Conservation (phyloP, 106 monocot genomes). For the Hemerocallis citrina region DNA sequence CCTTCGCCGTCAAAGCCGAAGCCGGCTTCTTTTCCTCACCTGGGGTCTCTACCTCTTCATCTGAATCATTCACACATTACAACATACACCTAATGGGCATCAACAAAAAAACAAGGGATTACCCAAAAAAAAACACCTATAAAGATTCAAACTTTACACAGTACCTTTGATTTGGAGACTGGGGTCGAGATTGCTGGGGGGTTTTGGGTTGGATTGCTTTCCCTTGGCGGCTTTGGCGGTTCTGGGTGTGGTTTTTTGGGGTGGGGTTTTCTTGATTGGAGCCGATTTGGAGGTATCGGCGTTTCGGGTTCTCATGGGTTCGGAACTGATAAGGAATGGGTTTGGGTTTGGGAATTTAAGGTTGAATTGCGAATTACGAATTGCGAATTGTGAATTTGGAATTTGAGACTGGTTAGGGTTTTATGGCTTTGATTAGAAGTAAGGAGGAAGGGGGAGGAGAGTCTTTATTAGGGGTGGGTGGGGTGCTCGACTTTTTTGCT, state of each 20-base stretch:
- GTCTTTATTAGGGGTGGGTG: too few relatives aligned
- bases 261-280: constrained; percentile 15
- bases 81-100: not conserved
- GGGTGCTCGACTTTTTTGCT: too few relatives aligned
- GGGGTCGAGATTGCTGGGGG: constrained; percentile 2
- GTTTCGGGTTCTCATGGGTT: constrained; percentile 25
- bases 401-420: too few relatives aligned
- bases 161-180: constrained; percentile 16
- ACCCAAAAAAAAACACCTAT: not conserved
- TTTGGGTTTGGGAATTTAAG: too few relatives aligned
- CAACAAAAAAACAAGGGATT: not conserved
- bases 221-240: constrained; percentile 7
- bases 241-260: not conserved
- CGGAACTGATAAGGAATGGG: too few relatives aligned
- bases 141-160: not conserved
- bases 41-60: not conserved
- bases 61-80: not conserved
- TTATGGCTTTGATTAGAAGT: too few relatives aligned
- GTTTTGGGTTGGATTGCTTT: constrained; percentile 16
- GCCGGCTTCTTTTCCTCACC: constrained; percentile 8
- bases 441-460: too few relatives aligned
- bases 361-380: too few relatives aligned
- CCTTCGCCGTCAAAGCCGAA: not conserved
- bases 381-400: too few relatives aligned
- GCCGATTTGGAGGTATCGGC: constrained; percentile 22